Percentiles rank a stretch among this genome's conserved stretches.
Conservation (phyloP, 2,329 filamentous ascomycete genomes). For the Colletotrichum camelliae region DNA sequence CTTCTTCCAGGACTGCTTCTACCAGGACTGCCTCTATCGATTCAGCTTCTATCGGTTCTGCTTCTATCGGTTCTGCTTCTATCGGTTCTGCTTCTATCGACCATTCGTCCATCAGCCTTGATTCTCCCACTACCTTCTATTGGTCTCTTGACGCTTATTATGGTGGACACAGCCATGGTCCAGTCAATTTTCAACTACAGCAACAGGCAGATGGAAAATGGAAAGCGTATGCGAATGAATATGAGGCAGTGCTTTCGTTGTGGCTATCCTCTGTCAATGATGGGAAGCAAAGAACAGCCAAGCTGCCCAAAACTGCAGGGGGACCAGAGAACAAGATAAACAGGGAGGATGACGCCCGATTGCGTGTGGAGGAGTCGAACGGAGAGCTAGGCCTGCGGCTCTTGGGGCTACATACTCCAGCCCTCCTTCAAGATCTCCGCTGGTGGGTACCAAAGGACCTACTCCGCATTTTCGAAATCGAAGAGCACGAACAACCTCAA, state of each 20-base stretch:
- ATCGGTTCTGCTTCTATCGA: no score
- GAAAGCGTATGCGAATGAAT: not conserved
- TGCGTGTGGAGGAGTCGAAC: not conserved
- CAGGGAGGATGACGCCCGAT: not conserved
- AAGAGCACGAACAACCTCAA: not conserved
- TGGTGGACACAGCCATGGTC: not conserved
- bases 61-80: no score
- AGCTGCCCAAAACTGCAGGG: not conserved
- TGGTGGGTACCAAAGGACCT: not conserved
- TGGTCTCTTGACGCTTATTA: not conserved
- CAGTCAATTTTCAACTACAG: not conserved
- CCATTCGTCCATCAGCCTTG: no score
- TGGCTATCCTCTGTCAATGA: not conserved
- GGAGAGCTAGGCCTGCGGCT: not conserved
- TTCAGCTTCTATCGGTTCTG: no score
- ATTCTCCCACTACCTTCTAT: not conserved
- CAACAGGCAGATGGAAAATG: not conserved
- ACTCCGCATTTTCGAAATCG: not conserved
- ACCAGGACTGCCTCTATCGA: no score
- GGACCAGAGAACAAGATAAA: not conserved
- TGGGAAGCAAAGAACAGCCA: not conserved
- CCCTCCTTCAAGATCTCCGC: not conserved
- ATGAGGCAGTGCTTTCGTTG: not conserved
- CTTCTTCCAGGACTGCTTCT: no score
- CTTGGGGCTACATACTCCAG: rapidly evolving